A percentile compares a stretch with the other conserved stretches of the same genome.
phyloP scores from a whole-genome alignment of 1,284 basidiomycete species.

The Ustilago shanxiensis region DNA sequence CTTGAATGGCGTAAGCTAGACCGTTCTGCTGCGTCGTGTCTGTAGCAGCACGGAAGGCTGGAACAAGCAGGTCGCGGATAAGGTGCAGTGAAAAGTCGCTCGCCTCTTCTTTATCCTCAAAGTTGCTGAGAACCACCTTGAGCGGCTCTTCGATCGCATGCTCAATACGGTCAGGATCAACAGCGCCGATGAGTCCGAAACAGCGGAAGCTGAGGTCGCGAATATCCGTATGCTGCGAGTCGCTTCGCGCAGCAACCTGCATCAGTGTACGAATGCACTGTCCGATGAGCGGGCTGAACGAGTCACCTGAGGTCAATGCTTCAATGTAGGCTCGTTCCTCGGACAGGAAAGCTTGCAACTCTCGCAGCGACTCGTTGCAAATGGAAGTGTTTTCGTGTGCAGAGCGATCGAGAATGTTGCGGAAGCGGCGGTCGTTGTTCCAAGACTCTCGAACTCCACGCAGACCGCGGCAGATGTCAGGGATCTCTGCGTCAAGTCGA shows the following conservation, averaged over 20 bases:
- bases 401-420: slow-evolving; percentile 80
- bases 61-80: slow-evolving; percentile 86
- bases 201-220: slow-evolving; percentile 81
- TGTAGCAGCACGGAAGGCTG: slow-evolving; percentile 91
- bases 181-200: slow-evolving; percentile 91
- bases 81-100: slow-evolving; percentile 86
- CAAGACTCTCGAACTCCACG: slow-evolving; percentile 70
- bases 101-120: slow-evolving; percentile 83
- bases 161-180: slow-evolving; percentile 94
- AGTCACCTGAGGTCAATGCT: slow-evolving; percentile 71
- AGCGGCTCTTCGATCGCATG: slow-evolving; percentile 76
- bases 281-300: slow-evolving; percentile 84
- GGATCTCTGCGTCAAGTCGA: slow-evolving; percentile 59
- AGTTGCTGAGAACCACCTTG: slow-evolving; percentile 85
- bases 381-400: slow-evolving; percentile 86
- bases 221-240: slow-evolving; percentile 74
- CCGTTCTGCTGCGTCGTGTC: slow-evolving; percentile 92
- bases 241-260: slow-evolving; percentile 80
- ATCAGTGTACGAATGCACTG: slow-evolving; percentile 80
- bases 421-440: slow-evolving; percentile 74
- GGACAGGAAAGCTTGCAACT: slow-evolving; percentile 75
- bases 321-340: slow-evolving; percentile 55
- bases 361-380: slow-evolving; percentile 80
- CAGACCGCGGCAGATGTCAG: slow-evolving; percentile 63
- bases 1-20: slow-evolving; percentile 92